Evolutionary conservation across 202 grass and related monocot genomes (phyloP).

Genomic region (Dendrocalamus latiflorus): DNA sequence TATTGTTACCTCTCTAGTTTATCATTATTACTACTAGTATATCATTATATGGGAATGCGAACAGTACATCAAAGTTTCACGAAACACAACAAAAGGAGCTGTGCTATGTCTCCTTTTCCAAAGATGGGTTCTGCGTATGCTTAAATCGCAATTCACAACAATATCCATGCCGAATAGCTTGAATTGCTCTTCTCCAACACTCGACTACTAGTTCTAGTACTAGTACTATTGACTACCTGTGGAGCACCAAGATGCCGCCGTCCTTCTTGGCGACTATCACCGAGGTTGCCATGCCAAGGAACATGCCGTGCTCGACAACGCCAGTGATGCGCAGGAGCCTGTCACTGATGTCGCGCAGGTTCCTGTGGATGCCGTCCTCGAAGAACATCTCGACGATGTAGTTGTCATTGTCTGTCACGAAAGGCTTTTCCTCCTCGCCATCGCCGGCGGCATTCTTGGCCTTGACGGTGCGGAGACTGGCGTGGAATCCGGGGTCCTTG

Average conservation of each 20-base stretch:
- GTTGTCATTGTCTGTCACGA: slow-evolving; percentile 38
- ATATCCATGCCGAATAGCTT: neutral
- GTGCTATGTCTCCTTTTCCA: too few relatives aligned
- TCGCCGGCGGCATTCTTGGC: neutral
- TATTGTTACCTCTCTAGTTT: too few relatives aligned
- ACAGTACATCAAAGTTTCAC: neutral
- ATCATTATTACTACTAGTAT: neutral
- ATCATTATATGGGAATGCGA: neutral
- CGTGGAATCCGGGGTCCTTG: slow-evolving; percentile 24
- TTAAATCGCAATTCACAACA: neutral
- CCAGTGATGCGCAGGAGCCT: slow-evolving; percentile 20
- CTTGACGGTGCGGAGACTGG: slow-evolving; percentile 28
- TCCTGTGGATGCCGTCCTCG: slow-evolving; percentile 20
- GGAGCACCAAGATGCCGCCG: slow-evolving; percentile 11
- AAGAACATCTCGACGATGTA: slow-evolving; percentile 46
- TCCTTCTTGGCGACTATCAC: slow-evolving; percentile 44
- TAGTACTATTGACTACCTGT: neutral
- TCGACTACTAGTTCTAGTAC: neutral
- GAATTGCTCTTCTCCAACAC: neutral
- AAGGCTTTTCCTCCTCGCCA: slow-evolving; percentile 22
- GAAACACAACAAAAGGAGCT: neutral
- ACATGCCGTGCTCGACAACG: slow-evolving; percentile 45
- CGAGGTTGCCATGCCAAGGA: slow-evolving; percentile 36
- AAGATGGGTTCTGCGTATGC: neutral
- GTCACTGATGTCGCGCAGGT: slow-evolving; percentile 19